These are phyloP conservation scores for Heritiera fomes DNA, from an alignment of 345 rosid genomes.

Conservation along the genomic window DNA sequence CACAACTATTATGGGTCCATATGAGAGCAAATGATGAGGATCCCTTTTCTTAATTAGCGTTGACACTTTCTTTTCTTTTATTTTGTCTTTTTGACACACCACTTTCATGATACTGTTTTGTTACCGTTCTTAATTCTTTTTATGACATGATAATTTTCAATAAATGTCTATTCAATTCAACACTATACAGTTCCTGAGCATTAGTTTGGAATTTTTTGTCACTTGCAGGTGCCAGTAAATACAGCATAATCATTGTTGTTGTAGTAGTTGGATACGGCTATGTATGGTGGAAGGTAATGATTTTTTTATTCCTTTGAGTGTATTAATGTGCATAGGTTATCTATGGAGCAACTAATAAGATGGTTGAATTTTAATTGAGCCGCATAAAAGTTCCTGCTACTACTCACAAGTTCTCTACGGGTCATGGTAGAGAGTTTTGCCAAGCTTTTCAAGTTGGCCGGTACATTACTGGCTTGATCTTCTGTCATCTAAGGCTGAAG, in stretches of 20 bases:
- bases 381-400: neutral
- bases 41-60: neutral
- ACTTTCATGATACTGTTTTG: neutral
- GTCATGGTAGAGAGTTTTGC: neutral
- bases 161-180: neutral
- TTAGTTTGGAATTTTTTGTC: conserved; percentile 17
- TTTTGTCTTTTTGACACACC: no score
- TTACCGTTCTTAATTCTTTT: neutral
- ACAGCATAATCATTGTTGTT: conserved; percentile 49
- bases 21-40: neutral
- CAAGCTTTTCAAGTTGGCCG: neutral
- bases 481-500: no score
- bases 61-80: neutral
- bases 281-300: conserved; percentile 78
- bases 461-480: neutral
- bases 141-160: neutral
- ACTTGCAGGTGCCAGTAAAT: conserved; percentile 54
- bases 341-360: neutral
- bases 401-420: neutral
- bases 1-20: neutral
- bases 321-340: neutral
- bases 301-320: neutral
- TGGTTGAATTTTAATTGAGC: conserved; percentile 2
- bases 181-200: neutral
- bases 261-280: conserved; percentile 68